Evolutionary conservation across 352 stramenopile species (phyloP).

Genomic region (Globisporangium paroecandrum): DNA sequence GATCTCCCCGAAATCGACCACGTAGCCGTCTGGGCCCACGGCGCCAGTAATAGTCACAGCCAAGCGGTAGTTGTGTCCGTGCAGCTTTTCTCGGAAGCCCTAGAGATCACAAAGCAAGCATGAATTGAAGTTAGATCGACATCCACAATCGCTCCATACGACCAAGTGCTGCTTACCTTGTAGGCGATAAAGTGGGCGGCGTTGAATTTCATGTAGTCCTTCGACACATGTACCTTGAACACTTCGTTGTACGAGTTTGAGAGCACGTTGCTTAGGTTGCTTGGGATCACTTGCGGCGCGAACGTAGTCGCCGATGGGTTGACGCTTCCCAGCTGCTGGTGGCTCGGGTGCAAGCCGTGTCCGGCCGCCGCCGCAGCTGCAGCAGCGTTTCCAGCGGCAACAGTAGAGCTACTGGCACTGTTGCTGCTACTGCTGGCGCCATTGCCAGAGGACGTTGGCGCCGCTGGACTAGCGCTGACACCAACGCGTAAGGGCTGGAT

Average conservation of each 20-base stretch:
- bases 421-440: neutral
- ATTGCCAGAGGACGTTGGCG: neutral
- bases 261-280: constrained; percentile 15
- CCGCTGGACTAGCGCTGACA: neutral
- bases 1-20: constrained; percentile 98
- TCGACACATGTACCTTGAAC: constrained; percentile 87
- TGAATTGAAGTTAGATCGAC: neutral
- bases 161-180: constrained; percentile 40
- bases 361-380: constrained; percentile 1
- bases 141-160: constrained; percentile 1
- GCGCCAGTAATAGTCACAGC: constrained; percentile 85
- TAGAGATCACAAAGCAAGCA: constrained; percentile 15
- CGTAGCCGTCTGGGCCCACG: constrained; percentile 93
- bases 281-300: constrained; percentile 9
- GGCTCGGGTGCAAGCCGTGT: neutral
- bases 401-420: neutral
- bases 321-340: neutral
- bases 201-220: constrained; percentile 92
- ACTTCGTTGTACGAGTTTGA: constrained; percentile 56
- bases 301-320: constrained; percentile 11
- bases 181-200: constrained; percentile 88
- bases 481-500: constrained; percentile 55
- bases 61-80: constrained; percentile 98
- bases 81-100: constrained; percentile 95
- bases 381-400: constrained; percentile 1